phyloP scores from a whole-genome alignment of 805 yeast species.

The Candida hispaniensis region DNA sequence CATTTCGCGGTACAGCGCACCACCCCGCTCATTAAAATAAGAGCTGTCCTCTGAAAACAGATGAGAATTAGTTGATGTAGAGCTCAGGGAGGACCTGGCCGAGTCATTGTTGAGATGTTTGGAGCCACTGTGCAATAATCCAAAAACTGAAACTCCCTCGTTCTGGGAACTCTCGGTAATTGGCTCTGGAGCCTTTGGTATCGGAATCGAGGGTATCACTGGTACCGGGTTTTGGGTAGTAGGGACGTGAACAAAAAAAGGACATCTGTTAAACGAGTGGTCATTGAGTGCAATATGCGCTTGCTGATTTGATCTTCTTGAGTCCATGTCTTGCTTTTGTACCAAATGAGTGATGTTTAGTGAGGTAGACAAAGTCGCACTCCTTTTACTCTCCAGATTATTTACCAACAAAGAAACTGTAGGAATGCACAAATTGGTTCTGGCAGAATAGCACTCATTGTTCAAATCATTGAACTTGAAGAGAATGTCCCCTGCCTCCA shows the following conservation, averaged over 20 bases:
- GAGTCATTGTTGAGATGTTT: slow-evolving; percentile 7
- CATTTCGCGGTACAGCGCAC: too few species aligned
- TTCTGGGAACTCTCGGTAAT: too few species aligned
- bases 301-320: slow-evolving; percentile 45
- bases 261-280: slow-evolving; percentile 70
- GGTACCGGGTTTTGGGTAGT: slow-evolving; percentile 40
- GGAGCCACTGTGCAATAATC: too few species aligned
- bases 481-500: slow-evolving; percentile 24
- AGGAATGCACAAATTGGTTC: slow-evolving; percentile 43
- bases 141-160: too few species aligned
- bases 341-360: slow-evolving; percentile 49
- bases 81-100: slow-evolving; percentile 8
- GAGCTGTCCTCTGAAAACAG: slow-evolving; percentile 5
- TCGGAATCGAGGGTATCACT: slow-evolving; percentile 41
- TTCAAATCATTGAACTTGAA: slow-evolving; percentile 58
- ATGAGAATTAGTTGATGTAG: slow-evolving; percentile 11
- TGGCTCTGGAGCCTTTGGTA: slow-evolving; percentile 41
- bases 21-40: too few species aligned
- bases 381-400: too few species aligned
- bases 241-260: slow-evolving; percentile 53
- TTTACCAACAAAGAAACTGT: slow-evolving; percentile 31
- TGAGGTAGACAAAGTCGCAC: slow-evolving; percentile 42
- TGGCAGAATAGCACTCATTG: slow-evolving; percentile 49
- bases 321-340: slow-evolving; percentile 39
- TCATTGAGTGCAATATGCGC: slow-evolving; percentile 61